Evolutionary conservation across 2,329 filamentous ascomycete species (phyloP), one percentile per base, ranked within the genome.

Genomic region (Coniella vitis): DNA sequence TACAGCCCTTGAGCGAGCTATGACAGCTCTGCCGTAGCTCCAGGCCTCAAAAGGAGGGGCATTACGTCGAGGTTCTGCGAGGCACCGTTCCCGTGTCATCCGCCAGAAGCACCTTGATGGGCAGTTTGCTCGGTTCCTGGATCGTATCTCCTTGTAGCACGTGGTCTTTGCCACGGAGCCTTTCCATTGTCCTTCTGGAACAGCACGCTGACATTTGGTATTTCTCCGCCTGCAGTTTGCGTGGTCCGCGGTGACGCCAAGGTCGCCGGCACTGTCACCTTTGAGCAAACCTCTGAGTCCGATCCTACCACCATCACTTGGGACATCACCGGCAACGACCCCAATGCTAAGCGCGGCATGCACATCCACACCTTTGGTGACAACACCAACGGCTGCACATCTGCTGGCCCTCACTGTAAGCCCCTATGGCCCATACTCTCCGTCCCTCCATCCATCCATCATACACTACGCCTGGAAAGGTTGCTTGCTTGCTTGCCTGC

Each of bases 331-430:
- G 91, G 93, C 73, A 78, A 96, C 74, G 90, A 97, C 68, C 65
- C 91, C 73, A 95, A 95, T 70, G 90, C 93, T 66, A 82, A 95
- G 83, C 91, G 93, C 73, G 93, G 89, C 72, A 90, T 97, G 81
- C 93, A 98, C 80, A 84, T 98, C 66, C 93, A 98, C 79, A 88
- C 93, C 71, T 98, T 95, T 66, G 93, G 93, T 69, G 93, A 97
- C 81, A 97, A 97, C 82, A 97, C 93, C 79, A 98, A 98, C 75
- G 93, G 93, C 71, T 98, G 93, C 87, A 97, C 91, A 59, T 95
- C 87, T 59, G 93, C 93, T 59, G 93, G 93, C 47, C 91, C 93
- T 72, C 93, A 98, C 79, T 98, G 90, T 95, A 76, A 68, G 87
- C 74, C 32, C 19, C 5, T 13, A 13, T 7, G 7, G 4, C 19